These are phyloP conservation scores for Ceratobasidium sp. DNA, from an alignment of 1,284 basidiomycete species.

Conservation along the genomic window DNA sequence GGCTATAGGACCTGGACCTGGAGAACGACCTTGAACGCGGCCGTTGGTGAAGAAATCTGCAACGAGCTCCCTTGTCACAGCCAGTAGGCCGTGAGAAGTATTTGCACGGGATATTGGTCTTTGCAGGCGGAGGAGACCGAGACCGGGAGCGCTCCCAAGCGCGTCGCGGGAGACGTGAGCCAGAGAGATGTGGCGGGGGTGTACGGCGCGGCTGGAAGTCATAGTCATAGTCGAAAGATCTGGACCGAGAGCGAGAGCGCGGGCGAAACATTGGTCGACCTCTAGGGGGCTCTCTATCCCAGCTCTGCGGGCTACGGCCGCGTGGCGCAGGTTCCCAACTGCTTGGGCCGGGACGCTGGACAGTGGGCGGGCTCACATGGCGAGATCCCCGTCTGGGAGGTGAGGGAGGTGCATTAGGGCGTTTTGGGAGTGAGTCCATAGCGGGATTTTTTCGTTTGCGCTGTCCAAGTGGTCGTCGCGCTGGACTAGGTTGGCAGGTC, in stretches of 20 bases:
- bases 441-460: not conserved
- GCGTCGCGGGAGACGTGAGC: constrained; percentile 24
- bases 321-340: constrained; percentile 35
- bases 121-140: constrained; percentile 20
- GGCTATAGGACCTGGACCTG: constrained; percentile 14
- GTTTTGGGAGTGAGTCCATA: constrained; percentile 32
- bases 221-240: constrained; percentile 22
- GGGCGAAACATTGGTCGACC: constrained; percentile 31
- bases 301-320: constrained; percentile 18
- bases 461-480: not conserved
- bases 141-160: constrained; percentile 34
- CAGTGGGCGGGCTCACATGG: constrained; percentile 31
- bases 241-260: constrained; percentile 32
- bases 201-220: constrained; percentile 16
- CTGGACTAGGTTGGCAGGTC: not conserved
- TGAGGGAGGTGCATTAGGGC: constrained; percentile 27
- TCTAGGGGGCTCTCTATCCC: constrained; percentile 27
- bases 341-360: constrained; percentile 26
- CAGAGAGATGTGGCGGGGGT: constrained; percentile 11
- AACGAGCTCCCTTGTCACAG: constrained; percentile 26
- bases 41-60: constrained; percentile 17
- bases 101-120: constrained; percentile 18
- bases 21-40: constrained; percentile 18
- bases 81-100: constrained; percentile 30
- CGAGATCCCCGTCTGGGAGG: constrained; percentile 29